Conservation (phyloP, 208 protist species). For the Herpetomonas tarakana region DNA sequence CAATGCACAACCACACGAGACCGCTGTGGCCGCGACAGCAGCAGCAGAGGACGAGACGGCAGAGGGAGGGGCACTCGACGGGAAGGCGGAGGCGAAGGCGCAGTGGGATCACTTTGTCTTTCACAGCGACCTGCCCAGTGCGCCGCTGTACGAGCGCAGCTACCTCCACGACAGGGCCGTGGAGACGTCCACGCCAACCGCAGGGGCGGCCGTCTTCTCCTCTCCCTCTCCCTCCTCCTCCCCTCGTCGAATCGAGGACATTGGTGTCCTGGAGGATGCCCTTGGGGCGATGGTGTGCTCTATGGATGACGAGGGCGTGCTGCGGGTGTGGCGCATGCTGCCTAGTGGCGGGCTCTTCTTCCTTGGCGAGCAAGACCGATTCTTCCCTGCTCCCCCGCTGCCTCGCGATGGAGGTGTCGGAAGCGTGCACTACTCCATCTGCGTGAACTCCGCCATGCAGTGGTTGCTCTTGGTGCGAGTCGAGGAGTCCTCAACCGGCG, state of each 20-base stretch:
- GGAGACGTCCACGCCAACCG: background rate
- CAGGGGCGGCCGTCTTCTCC: background rate
- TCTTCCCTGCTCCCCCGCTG: constrained; percentile 21
- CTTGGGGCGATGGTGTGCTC: constrained; percentile 50
- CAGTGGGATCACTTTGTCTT: constrained; percentile 16
- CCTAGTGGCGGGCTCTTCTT: constrained; percentile 60
- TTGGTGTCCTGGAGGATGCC: constrained; percentile 40
- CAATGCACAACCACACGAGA: too few relatives aligned
- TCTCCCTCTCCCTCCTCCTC: background rate
- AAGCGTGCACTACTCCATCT: background rate
- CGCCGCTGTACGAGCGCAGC: constrained; percentile 59
- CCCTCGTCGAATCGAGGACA: constrained; percentile 27
- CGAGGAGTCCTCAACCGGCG: constrained; percentile 7
- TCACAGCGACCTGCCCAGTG: constrained; percentile 28
- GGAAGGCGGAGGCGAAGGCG: background rate
- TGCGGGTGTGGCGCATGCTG: constrained; percentile 73
- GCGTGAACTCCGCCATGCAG: constrained; percentile 23
- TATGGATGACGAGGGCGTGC: constrained; percentile 38
- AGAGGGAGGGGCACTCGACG: constrained; percentile 2
- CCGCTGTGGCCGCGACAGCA: too few relatives aligned
- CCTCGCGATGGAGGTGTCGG: background rate
- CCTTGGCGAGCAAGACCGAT: constrained; percentile 38
- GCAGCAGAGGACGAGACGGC: constrained; percentile 8
- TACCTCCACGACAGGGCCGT: constrained; percentile 32
- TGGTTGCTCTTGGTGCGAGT: constrained; percentile 32